Evolutionary conservation across 148 eudicot genomes (phyloP).

Genomic region (Fagopyrum homotropicum): DNA sequence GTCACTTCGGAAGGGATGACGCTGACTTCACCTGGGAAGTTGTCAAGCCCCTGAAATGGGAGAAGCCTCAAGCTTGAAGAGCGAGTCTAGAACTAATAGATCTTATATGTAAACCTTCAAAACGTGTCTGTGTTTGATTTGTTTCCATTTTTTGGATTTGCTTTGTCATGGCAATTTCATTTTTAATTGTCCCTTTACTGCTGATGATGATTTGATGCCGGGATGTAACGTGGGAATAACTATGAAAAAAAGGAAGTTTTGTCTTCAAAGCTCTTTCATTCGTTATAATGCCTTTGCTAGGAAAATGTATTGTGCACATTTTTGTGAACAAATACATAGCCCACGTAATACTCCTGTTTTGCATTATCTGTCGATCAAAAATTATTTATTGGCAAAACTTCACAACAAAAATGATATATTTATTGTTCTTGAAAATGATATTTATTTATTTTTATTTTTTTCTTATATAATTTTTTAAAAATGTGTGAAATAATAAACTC

Average conservation of each 20-base stretch:
- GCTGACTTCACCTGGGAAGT: conserved; percentile 47
- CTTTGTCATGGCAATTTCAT: conserved; percentile 8
- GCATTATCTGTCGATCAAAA: no score
- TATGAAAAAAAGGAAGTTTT: conserved; percentile 8
- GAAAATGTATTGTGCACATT: no score
- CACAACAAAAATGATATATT: no score
- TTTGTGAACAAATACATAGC: no score
- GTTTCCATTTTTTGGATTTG: conserved; percentile 1
- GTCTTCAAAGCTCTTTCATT: background rate
- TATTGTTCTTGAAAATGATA: no score
- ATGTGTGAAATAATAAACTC: no score
- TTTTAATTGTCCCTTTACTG: conserved; percentile 1
- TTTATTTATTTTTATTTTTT: no score
- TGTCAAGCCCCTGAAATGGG: conserved; percentile 50
- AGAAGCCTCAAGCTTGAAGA: conserved; percentile 32
- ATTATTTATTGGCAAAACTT: no score
- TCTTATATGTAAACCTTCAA: background rate
- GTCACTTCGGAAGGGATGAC: conserved; percentile 46
- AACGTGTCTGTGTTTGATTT: conserved; percentile 4
- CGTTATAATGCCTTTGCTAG: background rate
- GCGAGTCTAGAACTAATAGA: conserved; percentile 1
- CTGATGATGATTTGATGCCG: background rate
- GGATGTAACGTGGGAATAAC: conserved; percentile 14
- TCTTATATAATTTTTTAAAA: no score
- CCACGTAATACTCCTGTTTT: no score